Percentiles rank a stretch among this genome's conserved stretches.
phyloP scores from a whole-genome alignment of 2,329 filamentous ascomycete genomes.

The Endocalyx cinctus region DNA sequence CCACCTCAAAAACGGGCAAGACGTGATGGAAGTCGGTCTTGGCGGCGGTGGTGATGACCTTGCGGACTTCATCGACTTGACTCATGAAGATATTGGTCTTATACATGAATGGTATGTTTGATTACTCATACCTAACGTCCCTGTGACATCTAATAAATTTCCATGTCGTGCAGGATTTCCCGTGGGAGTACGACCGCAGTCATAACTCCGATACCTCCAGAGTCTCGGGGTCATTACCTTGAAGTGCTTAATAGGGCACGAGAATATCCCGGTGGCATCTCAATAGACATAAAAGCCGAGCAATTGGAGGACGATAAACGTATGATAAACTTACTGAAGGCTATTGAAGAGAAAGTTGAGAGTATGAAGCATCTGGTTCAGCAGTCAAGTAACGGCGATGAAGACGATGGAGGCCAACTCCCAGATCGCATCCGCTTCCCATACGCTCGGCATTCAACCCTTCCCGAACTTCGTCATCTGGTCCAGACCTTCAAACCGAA shows the following conservation, averaged over 20 bases:
- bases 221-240: no score
- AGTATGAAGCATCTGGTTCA: constrained; percentile 8
- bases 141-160: constrained; percentile 5
- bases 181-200: no score
- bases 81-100: constrained; percentile 47
- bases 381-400: constrained; percentile 3
- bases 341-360: constrained; percentile 9
- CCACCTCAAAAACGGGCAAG: constrained; percentile 52
- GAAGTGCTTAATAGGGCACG: no score
- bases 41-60: constrained; percentile 78
- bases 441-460: constrained; percentile 87
- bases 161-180: no score
- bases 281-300: no score
- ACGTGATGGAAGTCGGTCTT: constrained; percentile 69
- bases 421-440: constrained; percentile 59
- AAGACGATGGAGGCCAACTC: constrained; percentile 19
- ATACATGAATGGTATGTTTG: constrained; percentile 37
- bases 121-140: neutral
- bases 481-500: constrained; percentile 63
- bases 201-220: no score
- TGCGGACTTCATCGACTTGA: constrained; percentile 57
- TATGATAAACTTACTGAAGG: neutral
- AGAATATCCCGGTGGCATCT: no score
- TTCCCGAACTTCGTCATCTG: constrained; percentile 70
- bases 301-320: no score